Conservation (phyloP, 2,329 filamentous ascomycete species). For the Cryphonectria carpinicola region DNA sequence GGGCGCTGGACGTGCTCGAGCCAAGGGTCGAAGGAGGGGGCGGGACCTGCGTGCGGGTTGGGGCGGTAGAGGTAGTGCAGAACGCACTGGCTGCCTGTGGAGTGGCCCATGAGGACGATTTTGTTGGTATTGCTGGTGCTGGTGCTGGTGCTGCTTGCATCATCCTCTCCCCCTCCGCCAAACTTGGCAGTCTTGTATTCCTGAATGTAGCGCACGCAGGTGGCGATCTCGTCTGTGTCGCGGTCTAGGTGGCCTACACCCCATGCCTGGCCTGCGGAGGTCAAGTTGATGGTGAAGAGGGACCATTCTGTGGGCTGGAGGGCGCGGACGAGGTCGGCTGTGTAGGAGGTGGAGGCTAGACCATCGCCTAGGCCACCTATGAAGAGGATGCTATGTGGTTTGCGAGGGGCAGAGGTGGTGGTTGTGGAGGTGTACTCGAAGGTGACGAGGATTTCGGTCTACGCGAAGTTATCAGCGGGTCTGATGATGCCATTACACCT, state of each 20-base stretch:
- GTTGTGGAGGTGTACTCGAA: conserved; percentile 43
- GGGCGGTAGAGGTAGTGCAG: conserved; percentile 61
- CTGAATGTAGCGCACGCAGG: conserved; percentile 37
- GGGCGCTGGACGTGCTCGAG: conserved; percentile 44
- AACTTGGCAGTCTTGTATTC: conserved; percentile 40
- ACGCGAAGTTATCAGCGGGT: neutral
- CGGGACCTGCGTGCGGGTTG: conserved; percentile 40
- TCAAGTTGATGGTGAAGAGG: conserved; percentile 44
- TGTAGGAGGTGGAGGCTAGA: conserved; percentile 53
- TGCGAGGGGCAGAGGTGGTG: conserved; percentile 29
- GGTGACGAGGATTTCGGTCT: conserved; percentile 44
- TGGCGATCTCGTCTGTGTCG: conserved; percentile 42
- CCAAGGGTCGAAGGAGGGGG: conserved; percentile 33
- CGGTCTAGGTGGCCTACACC: conserved; percentile 43
- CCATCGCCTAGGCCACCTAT: conserved; percentile 58
- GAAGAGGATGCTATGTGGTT: conserved; percentile 54
- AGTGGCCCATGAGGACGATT: conserved; percentile 69
- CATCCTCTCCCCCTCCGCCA: conserved; percentile 28
- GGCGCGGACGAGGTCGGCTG: conserved; percentile 45
- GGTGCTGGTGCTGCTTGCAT: conserved; percentile 29
- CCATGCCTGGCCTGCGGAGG: conserved; percentile 43
- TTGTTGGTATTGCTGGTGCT: conserved; percentile 38
- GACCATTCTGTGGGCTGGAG: conserved; percentile 44
- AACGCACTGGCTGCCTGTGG: conserved; percentile 68
- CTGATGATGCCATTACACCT: neutral